Evolutionary conservation across 371 early-diverging fungal species (phyloP), one percentile per base, ranked within the genome.

Genomic region (Mucor lusitanicus): DNA sequence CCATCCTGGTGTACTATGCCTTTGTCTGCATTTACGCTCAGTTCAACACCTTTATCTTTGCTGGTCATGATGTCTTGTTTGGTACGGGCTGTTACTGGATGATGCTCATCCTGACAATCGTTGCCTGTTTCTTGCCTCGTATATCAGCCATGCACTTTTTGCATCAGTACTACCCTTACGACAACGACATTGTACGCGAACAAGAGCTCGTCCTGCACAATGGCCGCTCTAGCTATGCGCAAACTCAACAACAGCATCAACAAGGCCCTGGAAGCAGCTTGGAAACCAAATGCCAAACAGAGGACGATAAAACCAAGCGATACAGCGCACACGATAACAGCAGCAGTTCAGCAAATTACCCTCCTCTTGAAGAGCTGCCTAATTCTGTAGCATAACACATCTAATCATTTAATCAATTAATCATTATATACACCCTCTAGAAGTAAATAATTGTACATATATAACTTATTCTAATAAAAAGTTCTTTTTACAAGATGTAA

Each of bases 131-230:
- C 50, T 35, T 85, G 9, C 90, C 91, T 4, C 78, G 88, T 35
- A 60, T 79, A 15, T 66, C 76, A 3, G 74, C 81, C 21, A 75
- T 78, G 55, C 76, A 80, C 62, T 73, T 75, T 23, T 74, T 81
- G 27, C 85, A 79, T 57, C 83, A 82, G 64, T 83, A 86, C 27
- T 53, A 66, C 37, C 91, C 91, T 6, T 79, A 77, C 32, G 91
- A 91, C 65, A 85, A 86, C 37, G 91, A 87, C 68, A 84, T 91
- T 60, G 69, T 88, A 9, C 85, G 84, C 3, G 91, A 91, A 63
- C 75, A 77, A n/a, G 83, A 79, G 40, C 64, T 82, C 32, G 76
- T 80, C 6, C 50, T 73, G 23, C 59, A 63, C n/a, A 48, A 59
- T 40, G 68, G 68, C 4, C 46, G 68, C 4, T 37, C 68, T 3